Evolutionary conservation across 192 early-diverging fungal genomes (phyloP).

Genomic region (Borealophlyctis nickersoniae): DNA sequence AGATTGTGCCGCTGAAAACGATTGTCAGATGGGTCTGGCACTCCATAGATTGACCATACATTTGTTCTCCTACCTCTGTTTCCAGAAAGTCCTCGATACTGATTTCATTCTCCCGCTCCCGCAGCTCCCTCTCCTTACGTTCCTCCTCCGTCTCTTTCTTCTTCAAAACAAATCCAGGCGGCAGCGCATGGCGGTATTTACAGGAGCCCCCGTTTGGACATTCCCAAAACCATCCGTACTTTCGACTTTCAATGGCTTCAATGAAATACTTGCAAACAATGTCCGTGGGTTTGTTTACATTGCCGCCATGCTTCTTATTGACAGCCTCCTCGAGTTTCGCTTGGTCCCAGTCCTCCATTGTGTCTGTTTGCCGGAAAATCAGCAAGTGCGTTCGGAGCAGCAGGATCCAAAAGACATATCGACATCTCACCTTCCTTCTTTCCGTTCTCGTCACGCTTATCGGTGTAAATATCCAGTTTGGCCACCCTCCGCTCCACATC

Average conservation of each 20-base stretch:
- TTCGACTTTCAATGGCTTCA: slow-evolving; percentile 90
- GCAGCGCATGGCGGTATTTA: slow-evolving; percentile 95
- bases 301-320: slow-evolving; percentile 75
- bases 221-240: slow-evolving; percentile 99
- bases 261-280: slow-evolving; percentile 99
- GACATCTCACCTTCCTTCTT: slow-evolving; percentile 32
- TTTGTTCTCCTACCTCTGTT: slow-evolving; percentile 66
- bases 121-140: slow-evolving; percentile 61
- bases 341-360: slow-evolving; percentile 97
- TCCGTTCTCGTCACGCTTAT: slow-evolving; percentile 58
- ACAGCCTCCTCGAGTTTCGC: slow-evolving; percentile 86
- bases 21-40: slow-evolving; percentile 6
- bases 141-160: slow-evolving; percentile 78
- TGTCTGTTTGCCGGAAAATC: slow-evolving; percentile 61
- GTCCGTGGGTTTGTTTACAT: slow-evolving; percentile 82
- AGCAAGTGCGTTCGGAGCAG: neutral
- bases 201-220: slow-evolving; percentile 95
- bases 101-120: slow-evolving; percentile 77
- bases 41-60: no score
- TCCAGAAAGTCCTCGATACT: slow-evolving; percentile 97
- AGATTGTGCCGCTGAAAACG: slow-evolving; percentile 80
- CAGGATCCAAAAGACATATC: no score
- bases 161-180: slow-evolving; percentile 93
- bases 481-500: slow-evolving; percentile 83
- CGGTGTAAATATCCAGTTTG: slow-evolving; percentile 94